These are phyloP conservation scores for Rubia tinctorum DNA, from an alignment of 305 asterid species.

Conservation along the genomic window DNA sequence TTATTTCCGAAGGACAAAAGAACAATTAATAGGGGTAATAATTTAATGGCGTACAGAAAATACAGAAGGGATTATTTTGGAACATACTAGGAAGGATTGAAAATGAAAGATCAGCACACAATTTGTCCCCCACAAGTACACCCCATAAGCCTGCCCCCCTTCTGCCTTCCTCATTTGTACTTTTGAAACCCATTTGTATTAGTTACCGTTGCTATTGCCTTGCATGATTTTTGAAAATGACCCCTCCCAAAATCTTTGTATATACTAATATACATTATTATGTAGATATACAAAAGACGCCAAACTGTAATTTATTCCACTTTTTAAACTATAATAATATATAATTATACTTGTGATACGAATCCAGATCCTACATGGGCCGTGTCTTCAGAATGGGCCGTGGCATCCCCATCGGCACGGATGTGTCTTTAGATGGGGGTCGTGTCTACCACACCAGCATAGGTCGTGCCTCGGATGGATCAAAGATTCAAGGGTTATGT, in stretches of 20 bases:
- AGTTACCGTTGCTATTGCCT: neutral
- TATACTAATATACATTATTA: no score
- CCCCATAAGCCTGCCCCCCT: slow-evolving; percentile 8
- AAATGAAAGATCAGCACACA: slow-evolving; percentile 6
- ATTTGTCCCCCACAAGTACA: slow-evolving; percentile 12
- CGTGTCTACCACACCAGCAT: no score
- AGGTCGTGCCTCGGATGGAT: no score
- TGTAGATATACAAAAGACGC: neutral
- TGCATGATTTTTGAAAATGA: slow-evolving; percentile 14
- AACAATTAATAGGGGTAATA: neutral
- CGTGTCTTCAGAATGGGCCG: no score
- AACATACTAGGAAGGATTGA: slow-evolving; percentile 8
- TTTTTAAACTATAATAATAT: neutral
- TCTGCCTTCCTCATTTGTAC: slow-evolving; percentile 1
- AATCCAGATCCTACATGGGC: no score
- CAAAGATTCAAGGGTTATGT: no score
- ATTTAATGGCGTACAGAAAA: neutral
- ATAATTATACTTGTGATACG: no score
- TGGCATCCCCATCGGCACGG: no score
- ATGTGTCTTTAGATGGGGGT: no score
- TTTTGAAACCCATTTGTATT: neutral
- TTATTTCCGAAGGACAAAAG: neutral
- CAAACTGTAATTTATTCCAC: no score
- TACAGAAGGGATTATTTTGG: slow-evolving; percentile 8
- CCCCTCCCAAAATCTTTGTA: neutral